phyloP scores from a whole-genome alignment of 2,329 filamentous ascomycete species.

The Exserohilum turcica region DNA sequence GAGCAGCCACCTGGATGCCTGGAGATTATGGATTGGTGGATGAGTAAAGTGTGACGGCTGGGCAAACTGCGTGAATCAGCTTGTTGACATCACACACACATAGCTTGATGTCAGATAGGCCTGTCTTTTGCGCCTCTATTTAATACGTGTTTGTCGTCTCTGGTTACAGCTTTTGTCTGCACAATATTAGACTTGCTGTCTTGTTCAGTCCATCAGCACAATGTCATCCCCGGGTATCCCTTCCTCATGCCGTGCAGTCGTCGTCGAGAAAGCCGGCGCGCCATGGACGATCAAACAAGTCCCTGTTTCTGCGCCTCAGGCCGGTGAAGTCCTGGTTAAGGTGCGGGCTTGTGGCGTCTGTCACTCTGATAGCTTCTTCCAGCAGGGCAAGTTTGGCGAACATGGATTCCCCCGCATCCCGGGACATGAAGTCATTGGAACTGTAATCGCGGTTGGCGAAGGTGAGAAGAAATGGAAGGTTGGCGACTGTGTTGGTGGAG shows the following conservation, averaged over 20 bases:
- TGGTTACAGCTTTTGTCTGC: too few species aligned
- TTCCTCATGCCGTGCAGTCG: conserved; percentile 69
- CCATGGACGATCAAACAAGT: conserved; percentile 65
- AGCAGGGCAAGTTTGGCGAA: conserved; percentile 29
- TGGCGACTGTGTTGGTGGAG: conserved; percentile 69
- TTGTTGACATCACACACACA: conserved; percentile 5
- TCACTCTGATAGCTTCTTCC: conserved; percentile 61
- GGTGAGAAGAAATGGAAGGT: conserved; percentile 63
- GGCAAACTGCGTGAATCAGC: background rate
- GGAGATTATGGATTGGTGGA: background rate
- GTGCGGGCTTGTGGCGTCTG: conserved; percentile 75
- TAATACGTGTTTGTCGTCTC: too few species aligned
- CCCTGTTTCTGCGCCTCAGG: conserved; percentile 60
- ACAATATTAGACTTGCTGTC: too few species aligned
- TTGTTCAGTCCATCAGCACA: background rate
- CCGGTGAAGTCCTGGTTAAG: conserved; percentile 70
- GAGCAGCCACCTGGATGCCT: background rate
- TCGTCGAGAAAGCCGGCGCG: conserved; percentile 59
- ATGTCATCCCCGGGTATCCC: conserved; percentile 48
- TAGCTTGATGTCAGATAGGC: background rate
- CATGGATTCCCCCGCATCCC: conserved; percentile 60
- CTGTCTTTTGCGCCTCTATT: too few species aligned
- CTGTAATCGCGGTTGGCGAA: conserved; percentile 65
- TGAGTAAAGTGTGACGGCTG: background rate
- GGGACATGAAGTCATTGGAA: conserved; percentile 75